These are phyloP conservation scores for Phialophora expanda DNA, from an alignment of 2,329 filamentous ascomycete species.

Conservation along the genomic window DNA sequence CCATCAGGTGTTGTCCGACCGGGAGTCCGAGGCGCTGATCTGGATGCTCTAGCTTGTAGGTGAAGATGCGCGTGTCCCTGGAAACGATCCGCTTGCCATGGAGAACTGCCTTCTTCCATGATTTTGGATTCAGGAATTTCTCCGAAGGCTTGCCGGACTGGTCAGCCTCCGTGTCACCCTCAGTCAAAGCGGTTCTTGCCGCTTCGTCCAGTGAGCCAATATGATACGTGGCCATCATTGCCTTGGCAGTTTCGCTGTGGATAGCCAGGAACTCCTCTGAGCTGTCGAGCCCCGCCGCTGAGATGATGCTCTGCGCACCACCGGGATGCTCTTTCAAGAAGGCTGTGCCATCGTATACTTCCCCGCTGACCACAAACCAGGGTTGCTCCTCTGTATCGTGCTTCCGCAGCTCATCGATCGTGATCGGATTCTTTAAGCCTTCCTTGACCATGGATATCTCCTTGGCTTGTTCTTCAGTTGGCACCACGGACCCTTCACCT, in stretches of 20 bases:
- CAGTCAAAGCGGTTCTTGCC: constrained; percentile 61
- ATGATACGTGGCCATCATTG: constrained; percentile 86
- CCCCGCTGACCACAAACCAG: constrained; percentile 87
- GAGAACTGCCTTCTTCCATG: constrained; percentile 76
- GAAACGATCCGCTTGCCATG: constrained; percentile 72
- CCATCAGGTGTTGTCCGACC: constrained; percentile 84
- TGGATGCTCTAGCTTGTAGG: constrained; percentile 74
- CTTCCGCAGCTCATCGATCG: constrained; percentile 71
- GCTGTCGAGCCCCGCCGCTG: constrained; percentile 78
- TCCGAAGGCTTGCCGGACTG: constrained; percentile 55
- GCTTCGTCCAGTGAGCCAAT: constrained; percentile 74
- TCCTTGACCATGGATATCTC: constrained; percentile 81
- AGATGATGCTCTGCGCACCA: constrained; percentile 81
- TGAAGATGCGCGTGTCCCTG: constrained; percentile 79
- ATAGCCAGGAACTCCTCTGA: constrained; percentile 92
- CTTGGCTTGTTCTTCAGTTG: constrained; percentile 57
- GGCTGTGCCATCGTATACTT: constrained; percentile 83
- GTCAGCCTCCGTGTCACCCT: constrained; percentile 50
- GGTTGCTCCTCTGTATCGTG: constrained; percentile 70
- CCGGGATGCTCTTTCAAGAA: constrained; percentile 86
- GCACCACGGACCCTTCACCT: constrained; percentile 55
- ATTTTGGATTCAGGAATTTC: constrained; percentile 72
- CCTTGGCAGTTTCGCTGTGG: constrained; percentile 88
- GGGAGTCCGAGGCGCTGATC: constrained; percentile 76
- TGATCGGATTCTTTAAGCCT: constrained; percentile 66